These are phyloP conservation scores for Murraya paniculata DNA, from an alignment of 345 rosid genomes.

Conservation along the genomic window DNA sequence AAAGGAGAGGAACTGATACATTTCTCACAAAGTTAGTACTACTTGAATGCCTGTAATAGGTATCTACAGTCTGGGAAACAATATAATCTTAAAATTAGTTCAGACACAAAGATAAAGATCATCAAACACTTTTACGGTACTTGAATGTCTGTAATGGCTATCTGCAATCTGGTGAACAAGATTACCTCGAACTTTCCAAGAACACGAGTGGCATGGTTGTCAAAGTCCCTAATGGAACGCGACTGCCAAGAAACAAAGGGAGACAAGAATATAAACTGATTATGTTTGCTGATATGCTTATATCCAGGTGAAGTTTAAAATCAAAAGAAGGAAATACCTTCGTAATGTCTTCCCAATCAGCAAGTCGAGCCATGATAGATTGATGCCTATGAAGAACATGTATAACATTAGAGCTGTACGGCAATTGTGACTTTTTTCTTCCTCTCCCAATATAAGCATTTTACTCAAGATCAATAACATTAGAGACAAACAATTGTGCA, in stretches of 20 bases:
- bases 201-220: slow-evolving; percentile 29
- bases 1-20: slow-evolving; percentile 40
- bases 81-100: background rate
- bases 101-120: background rate
- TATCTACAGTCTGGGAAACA: slow-evolving; percentile 36
- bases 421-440: background rate
- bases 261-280: background rate
- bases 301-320: background rate
- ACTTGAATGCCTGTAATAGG: slow-evolving; percentile 35
- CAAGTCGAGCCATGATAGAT: slow-evolving; percentile 27
- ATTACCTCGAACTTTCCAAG: slow-evolving; percentile 38
- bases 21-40: slow-evolving; percentile 22
- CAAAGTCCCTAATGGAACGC: slow-evolving; percentile 33
- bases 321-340: slow-evolving; percentile 10
- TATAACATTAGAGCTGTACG: background rate
- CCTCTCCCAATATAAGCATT: background rate
- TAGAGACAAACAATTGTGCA: background rate
- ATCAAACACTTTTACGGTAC: background rate
- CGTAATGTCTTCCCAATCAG: slow-evolving; percentile 25
- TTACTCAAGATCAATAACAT: background rate
- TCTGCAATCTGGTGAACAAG: slow-evolving; percentile 29
- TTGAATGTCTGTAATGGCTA: slow-evolving; percentile 25
- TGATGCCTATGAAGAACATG: slow-evolving; percentile 28
- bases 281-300: background rate
- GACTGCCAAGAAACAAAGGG: slow-evolving; percentile 24